Evolutionary conservation across 179 eudicot genomes (phyloP), one percentile per base, ranked within the genome.

Genomic region (Sideroxylon spinosum): DNA sequence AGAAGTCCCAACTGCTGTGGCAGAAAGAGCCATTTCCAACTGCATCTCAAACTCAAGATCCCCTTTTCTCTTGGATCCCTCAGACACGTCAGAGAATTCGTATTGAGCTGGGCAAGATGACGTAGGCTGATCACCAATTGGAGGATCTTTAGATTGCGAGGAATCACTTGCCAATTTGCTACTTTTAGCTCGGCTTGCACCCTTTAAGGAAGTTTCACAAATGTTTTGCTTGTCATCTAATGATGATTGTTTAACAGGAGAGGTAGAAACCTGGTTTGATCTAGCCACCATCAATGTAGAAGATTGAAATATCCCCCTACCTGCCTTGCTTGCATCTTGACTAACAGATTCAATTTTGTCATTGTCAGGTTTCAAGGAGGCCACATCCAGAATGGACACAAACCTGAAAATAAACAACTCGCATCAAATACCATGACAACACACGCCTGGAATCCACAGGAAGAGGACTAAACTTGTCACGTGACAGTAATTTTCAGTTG

Each of bases 41-140:
- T 95, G 99, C 92, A 91, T 69, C 85, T 90, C 92, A 86, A 91
- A 95, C 78, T 95, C 99, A 71, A 90, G 26, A 81, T 95, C 99
- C 52, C 98, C 97, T 89, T 90, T 95, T 78, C 95, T 90, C 86
- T 84, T 88, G 76, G 81, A 73, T 76, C 71, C 80, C 76, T 79
- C 84, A 59, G 87, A 76, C 28, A 49, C 50, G 75, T 78, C 81
- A 74, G 83, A 72, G 7, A 46, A 57, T 55, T 72, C 69, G 77
- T 71, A 64, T 14, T 63, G 71, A 70, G 82, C 53, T 57, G 78
- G 86, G 78, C 70, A 79, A 69, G 81, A 59, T 57, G 81, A 76
- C 57, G 72, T 70, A 70, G 75, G 61, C 69, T 79, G 80, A 76
- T 84, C 78, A 73, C 67, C 82, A 80, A 62, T 16, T 28, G 56